These are phyloP conservation scores for Fusarium anguioides DNA, from an alignment of 2,329 filamentous ascomycete species.

Conservation along the genomic window DNA sequence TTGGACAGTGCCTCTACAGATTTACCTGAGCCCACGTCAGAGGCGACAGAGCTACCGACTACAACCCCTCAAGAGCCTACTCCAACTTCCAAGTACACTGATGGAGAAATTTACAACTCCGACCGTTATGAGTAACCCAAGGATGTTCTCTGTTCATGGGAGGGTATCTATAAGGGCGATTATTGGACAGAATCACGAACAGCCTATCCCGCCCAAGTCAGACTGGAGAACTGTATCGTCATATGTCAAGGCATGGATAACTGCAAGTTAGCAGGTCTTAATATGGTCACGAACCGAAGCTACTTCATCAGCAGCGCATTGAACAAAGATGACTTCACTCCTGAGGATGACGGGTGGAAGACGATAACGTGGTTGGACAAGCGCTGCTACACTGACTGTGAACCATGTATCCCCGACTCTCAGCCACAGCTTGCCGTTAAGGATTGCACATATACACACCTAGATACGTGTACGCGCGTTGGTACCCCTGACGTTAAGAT, in stretches of 20 bases:
- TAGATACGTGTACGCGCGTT: not conserved
- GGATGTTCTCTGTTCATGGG: constrained; percentile 3
- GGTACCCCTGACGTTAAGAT: not conserved
- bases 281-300: not conserved
- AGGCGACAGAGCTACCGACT: not conserved
- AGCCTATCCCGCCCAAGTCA: constrained; percentile 3
- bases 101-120: constrained; percentile 7
- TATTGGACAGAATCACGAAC: not conserved
- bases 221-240: not conserved
- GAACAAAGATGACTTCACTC: not conserved
- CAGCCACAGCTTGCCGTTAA: not conserved
- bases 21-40: not conserved
- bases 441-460: not conserved
- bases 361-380: not conserved
- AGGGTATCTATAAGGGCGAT: not conserved
- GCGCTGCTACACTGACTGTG: not conserved
- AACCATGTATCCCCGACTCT: not conserved
- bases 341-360: not conserved
- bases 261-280: constrained; percentile 1
- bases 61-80: not conserved
- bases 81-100: not conserved
- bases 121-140: not conserved
- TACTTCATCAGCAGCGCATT: not conserved
- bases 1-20: not conserved
- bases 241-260: constrained; percentile 2